These are phyloP conservation scores for Moniliophthora roreri DNA, from an alignment of 1,284 basidiomycete species.

Conservation along the genomic window DNA sequence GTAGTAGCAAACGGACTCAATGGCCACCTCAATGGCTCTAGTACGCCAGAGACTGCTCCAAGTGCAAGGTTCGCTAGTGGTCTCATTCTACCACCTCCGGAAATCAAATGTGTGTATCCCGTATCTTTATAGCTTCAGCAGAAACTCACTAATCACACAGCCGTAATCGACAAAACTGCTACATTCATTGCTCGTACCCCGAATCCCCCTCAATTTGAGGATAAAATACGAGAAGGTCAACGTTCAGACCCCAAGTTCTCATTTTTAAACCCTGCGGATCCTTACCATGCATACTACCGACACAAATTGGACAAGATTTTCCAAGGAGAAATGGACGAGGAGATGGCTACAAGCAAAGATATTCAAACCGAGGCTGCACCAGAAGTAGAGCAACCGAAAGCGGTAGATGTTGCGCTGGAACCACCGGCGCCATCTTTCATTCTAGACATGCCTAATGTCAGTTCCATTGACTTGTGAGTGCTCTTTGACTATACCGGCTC, in stretches of 20 bases:
- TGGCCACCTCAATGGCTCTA: conserved; percentile 39
- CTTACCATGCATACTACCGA: conserved; percentile 96
- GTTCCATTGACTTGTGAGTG: conserved; percentile 86
- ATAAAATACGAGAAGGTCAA: conserved; percentile 93
- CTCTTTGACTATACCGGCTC: conserved; percentile 4
- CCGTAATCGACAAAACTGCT: conserved; percentile 96
- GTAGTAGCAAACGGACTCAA: conserved; percentile 35
- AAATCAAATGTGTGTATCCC: conserved; percentile 78
- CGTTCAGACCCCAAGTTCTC: conserved; percentile 95
- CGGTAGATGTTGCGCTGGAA: conserved; percentile 67
- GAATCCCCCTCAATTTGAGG: conserved; percentile 88
- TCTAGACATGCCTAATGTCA: conserved; percentile 88
- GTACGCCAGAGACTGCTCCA: conserved; percentile 36
- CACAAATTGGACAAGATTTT: conserved; percentile 81
- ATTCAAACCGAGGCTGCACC: conserved; percentile 36
- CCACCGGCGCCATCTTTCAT: conserved; percentile 86
- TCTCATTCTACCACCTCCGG: conserved; percentile 89
- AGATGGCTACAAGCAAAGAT: conserved; percentile 45
- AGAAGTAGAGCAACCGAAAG: conserved; percentile 29
- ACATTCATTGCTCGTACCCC: conserved; percentile 90
- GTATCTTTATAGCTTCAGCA: conserved; percentile 6
- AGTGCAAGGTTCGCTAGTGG: conserved; percentile 66
- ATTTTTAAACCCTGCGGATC: conserved; percentile 92
- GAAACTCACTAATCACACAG: conserved; percentile 37
- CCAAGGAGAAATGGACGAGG: conserved; percentile 74